Percentiles rank a stretch among this genome's conserved stretches.
phyloP scores from a whole-genome alignment of 2,329 filamentous ascomycete genomes.

The Dactylellina haptotyla region DNA sequence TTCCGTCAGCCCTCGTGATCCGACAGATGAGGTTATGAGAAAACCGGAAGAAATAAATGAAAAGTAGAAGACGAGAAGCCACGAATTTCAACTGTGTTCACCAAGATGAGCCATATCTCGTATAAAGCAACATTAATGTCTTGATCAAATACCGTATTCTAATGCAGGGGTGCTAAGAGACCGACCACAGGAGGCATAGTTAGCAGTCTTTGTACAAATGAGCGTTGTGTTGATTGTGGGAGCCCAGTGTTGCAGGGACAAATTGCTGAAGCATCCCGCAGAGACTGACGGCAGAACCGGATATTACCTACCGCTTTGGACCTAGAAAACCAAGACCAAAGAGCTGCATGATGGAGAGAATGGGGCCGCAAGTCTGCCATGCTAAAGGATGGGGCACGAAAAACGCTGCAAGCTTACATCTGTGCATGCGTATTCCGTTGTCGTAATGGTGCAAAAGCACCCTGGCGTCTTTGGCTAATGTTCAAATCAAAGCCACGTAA shows the following conservation, averaged over 20 bases:
- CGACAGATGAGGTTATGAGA: slow-evolving; percentile 16
- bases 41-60: neutral
- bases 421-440: slow-evolving; percentile 25
- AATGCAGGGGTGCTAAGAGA: neutral
- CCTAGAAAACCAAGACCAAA: slow-evolving; percentile 13
- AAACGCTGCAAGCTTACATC: slow-evolving; percentile 21
- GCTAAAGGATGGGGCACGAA: slow-evolving; percentile 7
- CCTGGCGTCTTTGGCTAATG: slow-evolving; percentile 24
- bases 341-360: neutral
- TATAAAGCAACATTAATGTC: neutral
- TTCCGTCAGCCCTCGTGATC: slow-evolving; percentile 37
- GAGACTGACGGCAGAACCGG: slow-evolving; percentile 27
- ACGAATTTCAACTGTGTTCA: too few species aligned
- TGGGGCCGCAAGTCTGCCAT: neutral
- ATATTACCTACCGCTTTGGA: slow-evolving; percentile 50
- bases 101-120: too few species aligned
- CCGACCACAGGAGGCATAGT: too few species aligned
- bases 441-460: slow-evolving; percentile 27
- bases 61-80: too few species aligned
- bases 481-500: slow-evolving; percentile 42
- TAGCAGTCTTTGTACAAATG: too few species aligned
- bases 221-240: slow-evolving; percentile 42
- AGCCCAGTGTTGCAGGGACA: slow-evolving; percentile 51
- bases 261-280: slow-evolving; percentile 17
- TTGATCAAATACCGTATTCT: neutral